These are phyloP conservation scores for Mesembryanthemum crystallinum DNA, from an alignment of 148 eudicot species.

Conservation along the genomic window DNA sequence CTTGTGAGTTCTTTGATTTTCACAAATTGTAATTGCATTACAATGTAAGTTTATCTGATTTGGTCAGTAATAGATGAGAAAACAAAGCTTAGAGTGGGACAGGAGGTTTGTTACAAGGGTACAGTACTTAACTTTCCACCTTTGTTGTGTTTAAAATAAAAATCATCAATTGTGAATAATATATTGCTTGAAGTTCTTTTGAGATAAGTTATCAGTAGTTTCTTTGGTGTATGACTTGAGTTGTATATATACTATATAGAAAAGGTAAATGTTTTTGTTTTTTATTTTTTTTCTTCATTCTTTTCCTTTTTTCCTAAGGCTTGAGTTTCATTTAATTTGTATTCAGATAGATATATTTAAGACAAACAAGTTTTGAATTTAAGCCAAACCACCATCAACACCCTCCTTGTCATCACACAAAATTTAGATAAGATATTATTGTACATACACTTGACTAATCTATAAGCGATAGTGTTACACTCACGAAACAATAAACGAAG, in stretches of 20 bases:
- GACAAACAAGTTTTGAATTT: no score
- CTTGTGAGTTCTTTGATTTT: not conserved
- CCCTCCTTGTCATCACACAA: no score
- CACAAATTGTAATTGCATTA: constrained; percentile 5
- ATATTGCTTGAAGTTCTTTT: not conserved
- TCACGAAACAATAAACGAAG: no score
- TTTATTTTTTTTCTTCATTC: not conserved
- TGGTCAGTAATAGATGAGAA: not conserved
- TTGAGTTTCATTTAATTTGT: no score
- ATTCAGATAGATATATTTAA: no score
- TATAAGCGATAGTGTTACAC: no score
- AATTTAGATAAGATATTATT: no score
- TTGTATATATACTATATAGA: not conserved
- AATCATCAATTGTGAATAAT: constrained; percentile 17
- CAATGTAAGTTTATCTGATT: not conserved
- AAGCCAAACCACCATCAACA: no score
- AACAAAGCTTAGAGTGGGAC: not conserved
- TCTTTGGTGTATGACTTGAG: not conserved
- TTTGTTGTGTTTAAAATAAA: not conserved
- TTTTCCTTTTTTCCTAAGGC: not conserved
- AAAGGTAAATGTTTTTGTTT: no score
- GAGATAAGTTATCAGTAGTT: not conserved
- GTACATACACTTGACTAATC: no score
- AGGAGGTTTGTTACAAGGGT: not conserved
- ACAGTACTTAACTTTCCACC: not conserved